Percentiles rank a stretch among this genome's conserved stretches.
Evolutionary conservation across 2,329 filamentous ascomycete species (phyloP).

Genomic region (Ascochyta lentis): DNA sequence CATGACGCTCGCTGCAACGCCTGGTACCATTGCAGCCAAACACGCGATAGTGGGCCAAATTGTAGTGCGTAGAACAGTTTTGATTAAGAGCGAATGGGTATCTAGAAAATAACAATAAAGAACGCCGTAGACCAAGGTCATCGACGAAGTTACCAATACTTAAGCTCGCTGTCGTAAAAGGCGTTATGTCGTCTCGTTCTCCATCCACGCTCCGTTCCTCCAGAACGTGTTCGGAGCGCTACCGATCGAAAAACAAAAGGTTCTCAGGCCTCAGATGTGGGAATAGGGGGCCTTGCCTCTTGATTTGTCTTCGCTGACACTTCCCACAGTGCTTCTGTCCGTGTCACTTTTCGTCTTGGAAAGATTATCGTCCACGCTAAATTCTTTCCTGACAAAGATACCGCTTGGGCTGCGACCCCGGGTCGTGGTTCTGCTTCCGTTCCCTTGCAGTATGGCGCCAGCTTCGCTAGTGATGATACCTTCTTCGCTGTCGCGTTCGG

Average conservation of each 20-base stretch:
- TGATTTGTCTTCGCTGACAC: constrained; percentile 20
- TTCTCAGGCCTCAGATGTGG: constrained; percentile 17
- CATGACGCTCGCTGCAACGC: not conserved
- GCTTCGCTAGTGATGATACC: constrained; percentile 11
- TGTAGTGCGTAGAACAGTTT: not conserved
- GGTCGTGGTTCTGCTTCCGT: not conserved
- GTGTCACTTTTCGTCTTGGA: constrained; percentile 14
- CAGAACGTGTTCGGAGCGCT: not conserved
- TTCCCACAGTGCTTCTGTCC: constrained; percentile 16
- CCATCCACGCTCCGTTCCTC: not conserved
- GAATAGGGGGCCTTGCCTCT: constrained; percentile 22
- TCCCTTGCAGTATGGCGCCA: not conserved
- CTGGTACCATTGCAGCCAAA: not conserved
- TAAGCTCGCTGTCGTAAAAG: not conserved
- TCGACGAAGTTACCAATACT: not conserved
- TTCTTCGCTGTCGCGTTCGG: constrained; percentile 28
- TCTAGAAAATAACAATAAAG: not conserved
- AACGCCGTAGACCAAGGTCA: not conserved
- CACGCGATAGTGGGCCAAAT: not conserved
- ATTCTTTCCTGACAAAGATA: constrained; percentile 32
- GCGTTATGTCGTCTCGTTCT: not conserved
- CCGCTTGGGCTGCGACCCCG: constrained; percentile 20
- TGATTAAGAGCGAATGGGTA: not conserved
- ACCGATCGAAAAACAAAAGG: not conserved
- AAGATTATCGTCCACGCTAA: constrained; percentile 22